These are phyloP conservation scores for Craspedostauros australis DNA, from an alignment of 108 stramenopile species.

Conservation along the genomic window DNA sequence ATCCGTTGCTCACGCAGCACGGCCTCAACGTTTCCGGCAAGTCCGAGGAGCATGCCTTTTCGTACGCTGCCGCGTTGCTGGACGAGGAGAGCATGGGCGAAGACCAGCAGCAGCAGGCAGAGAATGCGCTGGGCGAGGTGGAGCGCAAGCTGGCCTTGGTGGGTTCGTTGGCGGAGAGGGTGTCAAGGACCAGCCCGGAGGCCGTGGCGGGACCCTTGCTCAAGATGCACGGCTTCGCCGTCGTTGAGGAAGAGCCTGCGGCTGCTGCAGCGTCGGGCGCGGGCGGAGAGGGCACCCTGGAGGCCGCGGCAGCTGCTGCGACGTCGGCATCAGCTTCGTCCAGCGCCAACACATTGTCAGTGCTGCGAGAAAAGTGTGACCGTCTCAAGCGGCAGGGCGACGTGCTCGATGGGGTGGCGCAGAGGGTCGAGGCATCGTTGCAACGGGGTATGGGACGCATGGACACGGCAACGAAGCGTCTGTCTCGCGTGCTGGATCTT, in stretches of 20 bases:
- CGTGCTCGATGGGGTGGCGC: constrained; percentile 53
- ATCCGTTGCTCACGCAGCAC: constrained; percentile 53
- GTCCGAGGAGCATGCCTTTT: constrained; percentile 42
- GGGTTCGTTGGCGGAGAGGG: constrained; percentile 63
- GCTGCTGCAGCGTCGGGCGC: constrained; percentile 2
- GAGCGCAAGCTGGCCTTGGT: constrained; percentile 74
- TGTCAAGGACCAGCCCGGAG: constrained; percentile 66
- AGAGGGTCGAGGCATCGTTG: constrained; percentile 63
- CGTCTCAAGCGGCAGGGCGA: constrained; percentile 65
- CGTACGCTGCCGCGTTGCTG: constrained; percentile 67
- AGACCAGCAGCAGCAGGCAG: constrained; percentile 36
- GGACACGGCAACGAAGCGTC: constrained; percentile 60
- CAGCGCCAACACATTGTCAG: constrained; percentile 16
- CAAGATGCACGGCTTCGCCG: constrained; percentile 57
- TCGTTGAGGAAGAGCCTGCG: constrained; percentile 7
- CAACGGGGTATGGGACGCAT: constrained; percentile 55
- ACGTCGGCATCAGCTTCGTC: constrained; percentile 20
- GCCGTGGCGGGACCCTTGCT: constrained; percentile 71
- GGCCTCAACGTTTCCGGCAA: constrained; percentile 30
- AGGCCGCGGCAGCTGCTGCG: constrained; percentile 2
- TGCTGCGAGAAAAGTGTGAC: constrained; percentile 56
- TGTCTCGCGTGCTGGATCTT: constrained; percentile 61
- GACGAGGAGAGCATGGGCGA: constrained; percentile 12
- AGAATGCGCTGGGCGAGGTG: constrained; percentile 73
- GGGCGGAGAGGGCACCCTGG: not conserved